These are phyloP conservation scores for Fusarium palustre DNA, from an alignment of 2,329 filamentous ascomycete species.

Conservation along the genomic window DNA sequence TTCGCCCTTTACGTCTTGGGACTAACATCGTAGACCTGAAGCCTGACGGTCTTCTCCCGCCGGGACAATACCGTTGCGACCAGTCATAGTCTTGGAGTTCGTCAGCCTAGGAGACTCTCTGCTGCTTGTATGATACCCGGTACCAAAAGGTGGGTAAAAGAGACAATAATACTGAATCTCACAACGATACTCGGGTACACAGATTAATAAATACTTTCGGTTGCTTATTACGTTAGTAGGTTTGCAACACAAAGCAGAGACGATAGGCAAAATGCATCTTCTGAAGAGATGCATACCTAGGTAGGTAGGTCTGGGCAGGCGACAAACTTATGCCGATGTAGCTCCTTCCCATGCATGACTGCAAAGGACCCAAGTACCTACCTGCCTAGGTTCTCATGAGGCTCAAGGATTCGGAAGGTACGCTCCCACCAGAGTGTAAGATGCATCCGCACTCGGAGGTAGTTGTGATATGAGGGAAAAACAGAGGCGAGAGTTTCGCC, in stretches of 20 bases:
- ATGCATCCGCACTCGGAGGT: constrained; percentile 37
- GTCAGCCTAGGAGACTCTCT: constrained; percentile 40
- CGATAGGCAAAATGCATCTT: background rate
- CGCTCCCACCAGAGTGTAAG: constrained; percentile 10
- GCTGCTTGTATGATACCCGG: constrained; percentile 3
- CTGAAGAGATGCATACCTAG: background rate
- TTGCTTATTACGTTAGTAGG: background rate
- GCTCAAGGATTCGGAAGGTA: constrained; percentile 19
- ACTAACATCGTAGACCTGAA: constrained; percentile 32
- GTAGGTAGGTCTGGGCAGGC: background rate
- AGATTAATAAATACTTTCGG: background rate
- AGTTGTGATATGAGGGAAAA: constrained; percentile 28
- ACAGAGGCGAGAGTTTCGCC: constrained; percentile 28
- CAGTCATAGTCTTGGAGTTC: constrained; percentile 44
- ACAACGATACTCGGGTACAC: background rate
- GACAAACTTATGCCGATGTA: background rate
- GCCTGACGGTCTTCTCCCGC: constrained; percentile 32
- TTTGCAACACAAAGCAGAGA: background rate
- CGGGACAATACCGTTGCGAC: constrained; percentile 35
- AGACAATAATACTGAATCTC: background rate
- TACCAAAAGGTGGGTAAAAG: background rate
- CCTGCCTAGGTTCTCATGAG: background rate
- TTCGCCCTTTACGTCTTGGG: constrained; percentile 34
- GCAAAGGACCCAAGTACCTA: background rate
- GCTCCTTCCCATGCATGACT: background rate